A percentile compares a stretch with the other conserved stretches of the same genome.
Conservation (phyloP, 73 alveolate genomes). For the Paramecium sexaurelia region DNA sequence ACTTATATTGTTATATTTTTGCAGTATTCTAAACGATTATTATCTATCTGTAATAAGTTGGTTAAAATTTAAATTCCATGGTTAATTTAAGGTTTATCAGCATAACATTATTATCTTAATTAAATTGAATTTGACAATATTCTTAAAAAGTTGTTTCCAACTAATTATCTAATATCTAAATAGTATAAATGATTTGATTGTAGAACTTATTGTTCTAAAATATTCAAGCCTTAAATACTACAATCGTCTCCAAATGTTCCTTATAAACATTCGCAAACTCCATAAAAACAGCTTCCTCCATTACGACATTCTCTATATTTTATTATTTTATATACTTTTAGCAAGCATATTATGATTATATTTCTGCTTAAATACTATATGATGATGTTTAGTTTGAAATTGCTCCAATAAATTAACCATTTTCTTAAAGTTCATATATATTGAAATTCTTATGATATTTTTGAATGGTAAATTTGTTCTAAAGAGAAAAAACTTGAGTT, state of each 20-base stretch:
- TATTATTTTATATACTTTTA: background rate
- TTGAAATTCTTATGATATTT: background rate
- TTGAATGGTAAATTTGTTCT: background rate
- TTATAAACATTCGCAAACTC: background rate
- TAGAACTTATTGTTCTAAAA: background rate
- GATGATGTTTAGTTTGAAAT: background rate
- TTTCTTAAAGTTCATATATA: background rate
- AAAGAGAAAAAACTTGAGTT: background rate
- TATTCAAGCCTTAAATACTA: background rate
- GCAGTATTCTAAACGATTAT: background rate
- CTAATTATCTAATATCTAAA: background rate
- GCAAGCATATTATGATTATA: background rate
- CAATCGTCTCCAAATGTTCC: conserved; percentile 10
- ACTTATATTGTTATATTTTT: background rate
- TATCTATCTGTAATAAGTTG: background rate
- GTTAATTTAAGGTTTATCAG: background rate
- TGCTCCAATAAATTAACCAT: background rate
- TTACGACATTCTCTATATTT: background rate
- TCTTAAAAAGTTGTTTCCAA: background rate
- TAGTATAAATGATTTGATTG: background rate
- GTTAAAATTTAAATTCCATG: background rate
- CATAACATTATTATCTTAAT: background rate
- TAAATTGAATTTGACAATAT: background rate
- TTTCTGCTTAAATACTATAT: background rate
- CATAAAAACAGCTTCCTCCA: background rate